Evolutionary conservation across 192 early-diverging fungal genomes (phyloP).

Genomic region (Umbelopsis sp.): DNA sequence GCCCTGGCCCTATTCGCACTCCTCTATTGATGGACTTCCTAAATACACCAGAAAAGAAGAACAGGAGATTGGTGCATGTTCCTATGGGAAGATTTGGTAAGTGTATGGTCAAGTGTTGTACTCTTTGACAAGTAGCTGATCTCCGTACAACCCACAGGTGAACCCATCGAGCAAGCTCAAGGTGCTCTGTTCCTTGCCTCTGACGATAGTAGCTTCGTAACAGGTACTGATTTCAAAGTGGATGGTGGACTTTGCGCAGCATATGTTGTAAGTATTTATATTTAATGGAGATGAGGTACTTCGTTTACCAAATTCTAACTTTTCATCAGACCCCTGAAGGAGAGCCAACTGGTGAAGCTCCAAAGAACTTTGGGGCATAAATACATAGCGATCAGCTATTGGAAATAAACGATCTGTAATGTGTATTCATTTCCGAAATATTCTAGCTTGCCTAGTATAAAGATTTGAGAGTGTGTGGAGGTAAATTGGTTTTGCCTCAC

Average conservation of each 20-base stretch:
- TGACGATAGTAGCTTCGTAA: conserved; percentile 76
- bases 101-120: neutral
- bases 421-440: neutral
- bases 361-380: conserved; percentile 32
- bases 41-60: conserved; percentile 83
- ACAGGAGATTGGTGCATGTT: conserved; percentile 75
- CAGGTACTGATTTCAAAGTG: conserved; percentile 80
- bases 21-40: conserved; percentile 84
- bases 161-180: conserved; percentile 85
- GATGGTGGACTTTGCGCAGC: conserved; percentile 82
- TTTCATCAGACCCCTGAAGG: conserved; percentile 45
- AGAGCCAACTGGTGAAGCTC: conserved; percentile 34
- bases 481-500: no score
- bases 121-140: no score
- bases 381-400: neutral
- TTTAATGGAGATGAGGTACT: neutral
- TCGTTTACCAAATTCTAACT: neutral
- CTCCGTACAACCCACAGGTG: conserved; percentile 45
- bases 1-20: conserved; percentile 80
- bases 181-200: conserved; percentile 82
- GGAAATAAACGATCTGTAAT: neutral
- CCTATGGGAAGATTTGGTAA: conserved; percentile 83
- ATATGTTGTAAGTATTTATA: conserved; percentile 56
- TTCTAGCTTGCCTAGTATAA: neutral
- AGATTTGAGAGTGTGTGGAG: no score